These are phyloP conservation scores for Collybia sp. DNA, from an alignment of 768 basidiomycete genomes.

Conservation along the genomic window DNA sequence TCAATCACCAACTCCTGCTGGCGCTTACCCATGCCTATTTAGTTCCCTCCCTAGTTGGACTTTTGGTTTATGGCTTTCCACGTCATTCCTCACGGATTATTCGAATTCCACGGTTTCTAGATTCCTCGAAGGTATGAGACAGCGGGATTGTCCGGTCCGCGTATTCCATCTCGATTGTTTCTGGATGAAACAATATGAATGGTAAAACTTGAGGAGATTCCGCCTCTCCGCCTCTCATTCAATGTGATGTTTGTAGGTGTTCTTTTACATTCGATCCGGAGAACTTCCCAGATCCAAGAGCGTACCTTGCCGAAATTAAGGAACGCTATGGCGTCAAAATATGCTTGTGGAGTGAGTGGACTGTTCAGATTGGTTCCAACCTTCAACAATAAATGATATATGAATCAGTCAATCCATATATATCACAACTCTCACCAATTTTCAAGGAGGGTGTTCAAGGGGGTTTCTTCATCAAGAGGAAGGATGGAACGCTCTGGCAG, in stretches of 20 bases:
- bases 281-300: slow-evolving; percentile 68
- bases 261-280: slow-evolving; percentile 77
- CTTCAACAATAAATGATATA: too few relatives aligned
- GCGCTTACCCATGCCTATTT: slow-evolving; percentile 17
- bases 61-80: slow-evolving; percentile 75
- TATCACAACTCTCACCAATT: slow-evolving; percentile 63
- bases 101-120: slow-evolving; percentile 63
- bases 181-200: slow-evolving; percentile 72
- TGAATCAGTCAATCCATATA: slow-evolving; percentile 62
- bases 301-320: slow-evolving; percentile 58
- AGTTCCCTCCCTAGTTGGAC: slow-evolving; percentile 70
- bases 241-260: slow-evolving; percentile 40
- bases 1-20: too few relatives aligned
- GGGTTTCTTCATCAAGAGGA: slow-evolving; percentile 69
- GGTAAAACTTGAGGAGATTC: slow-evolving; percentile 26
- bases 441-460: slow-evolving; percentile 64
- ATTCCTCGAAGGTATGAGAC: slow-evolving; percentile 69
- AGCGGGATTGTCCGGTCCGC: slow-evolving; percentile 56
- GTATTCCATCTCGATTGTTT: slow-evolving; percentile 79
- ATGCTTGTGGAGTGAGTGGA: slow-evolving; percentile 60
- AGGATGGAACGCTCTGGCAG: slow-evolving; percentile 65
- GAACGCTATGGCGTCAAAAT: slow-evolving; percentile 62
- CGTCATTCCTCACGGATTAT: slow-evolving; percentile 70
- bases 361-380: too few relatives aligned
- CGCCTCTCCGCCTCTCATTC: neutral